Conservation (phyloP, 169 alveolate species). For the Plasmodium gallinaceum region DNA sequence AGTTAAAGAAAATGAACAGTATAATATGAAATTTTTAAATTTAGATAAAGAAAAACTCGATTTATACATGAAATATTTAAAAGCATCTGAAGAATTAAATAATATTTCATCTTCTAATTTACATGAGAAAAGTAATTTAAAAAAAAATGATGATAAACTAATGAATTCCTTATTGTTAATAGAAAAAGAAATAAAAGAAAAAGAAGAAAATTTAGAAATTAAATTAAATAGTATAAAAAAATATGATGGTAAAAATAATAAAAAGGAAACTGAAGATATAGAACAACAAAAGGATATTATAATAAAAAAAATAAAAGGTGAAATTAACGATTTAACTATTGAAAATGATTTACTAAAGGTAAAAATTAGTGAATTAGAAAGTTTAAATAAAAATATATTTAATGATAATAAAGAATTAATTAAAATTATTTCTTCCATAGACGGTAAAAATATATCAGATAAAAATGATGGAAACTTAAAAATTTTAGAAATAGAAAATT, state of each 20-base stretch:
- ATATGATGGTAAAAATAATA: neutral
- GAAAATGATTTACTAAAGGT: constrained; percentile 40
- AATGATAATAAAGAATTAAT: constrained; percentile 64
- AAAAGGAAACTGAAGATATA: neutral
- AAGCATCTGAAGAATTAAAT: constrained; percentile 39
- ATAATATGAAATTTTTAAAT: constrained; percentile 51
- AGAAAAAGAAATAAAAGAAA: constrained; percentile 25
- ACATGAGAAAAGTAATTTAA: constrained; percentile 1
- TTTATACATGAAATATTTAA: constrained; percentile 49
- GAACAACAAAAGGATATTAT: neutral
- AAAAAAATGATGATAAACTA: neutral
- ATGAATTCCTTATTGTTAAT: neutral
- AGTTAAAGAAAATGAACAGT: constrained; percentile 52
- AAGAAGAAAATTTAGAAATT: neutral
- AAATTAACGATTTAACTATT: constrained; percentile 27
- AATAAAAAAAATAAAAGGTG: constrained; percentile 3
- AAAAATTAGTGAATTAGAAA: constrained; percentile 48
- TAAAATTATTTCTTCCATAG: constrained; percentile 27
- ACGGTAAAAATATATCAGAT: neutral
- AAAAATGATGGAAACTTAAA: neutral
- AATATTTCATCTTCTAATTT: constrained; percentile 19
- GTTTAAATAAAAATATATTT: constrained; percentile 25
- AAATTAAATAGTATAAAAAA: neutral
- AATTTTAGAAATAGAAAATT: constrained; percentile 1
- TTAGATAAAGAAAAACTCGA: constrained; percentile 68